These are phyloP conservation scores for Astrocystis sublimbata DNA, from an alignment of 495 filamentous ascomycete genomes.

Conservation along the genomic window DNA sequence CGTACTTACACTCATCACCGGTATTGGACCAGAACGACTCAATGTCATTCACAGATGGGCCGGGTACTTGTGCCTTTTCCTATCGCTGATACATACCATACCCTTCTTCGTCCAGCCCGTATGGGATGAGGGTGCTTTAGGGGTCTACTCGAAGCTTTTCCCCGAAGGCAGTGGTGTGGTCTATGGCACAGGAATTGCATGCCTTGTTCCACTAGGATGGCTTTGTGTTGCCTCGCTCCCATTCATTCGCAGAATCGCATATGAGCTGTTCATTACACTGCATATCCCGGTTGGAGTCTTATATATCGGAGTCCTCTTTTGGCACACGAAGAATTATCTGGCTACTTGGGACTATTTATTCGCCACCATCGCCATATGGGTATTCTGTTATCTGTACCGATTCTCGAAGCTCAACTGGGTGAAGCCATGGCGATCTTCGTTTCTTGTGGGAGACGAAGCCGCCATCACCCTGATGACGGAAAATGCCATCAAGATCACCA, in stretches of 20 bases:
- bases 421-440: conserved; percentile 74
- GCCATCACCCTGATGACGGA: conserved; percentile 85
- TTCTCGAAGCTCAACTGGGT: conserved; percentile 84
- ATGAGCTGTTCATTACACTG: conserved; percentile 80
- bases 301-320: conserved; percentile 85
- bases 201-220: conserved; percentile 75
- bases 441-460: conserved; percentile 84
- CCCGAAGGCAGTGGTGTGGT: conserved; percentile 61
- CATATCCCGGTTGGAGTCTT: conserved; percentile 81
- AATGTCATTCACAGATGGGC: conserved; percentile 94
- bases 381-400: conserved; percentile 61
- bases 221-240: conserved; percentile 83
- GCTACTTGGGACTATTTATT: conserved; percentile 89
- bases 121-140: conserved; percentile 72
- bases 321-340: conserved; percentile 93
- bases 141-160: conserved; percentile 66
- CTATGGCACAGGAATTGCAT: conserved; percentile 89
- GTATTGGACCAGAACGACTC: conserved; percentile 87
- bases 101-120: conserved; percentile 90
- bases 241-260: conserved; percentile 59
- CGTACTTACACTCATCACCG: conserved; percentile 78
- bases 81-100: conserved; percentile 78
- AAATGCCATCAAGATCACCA: conserved; percentile 88
- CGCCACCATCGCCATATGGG: conserved; percentile 79
- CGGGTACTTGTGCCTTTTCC: conserved; percentile 81